Percentiles rank a stretch among this genome's conserved stretches.
Evolutionary conservation across 73 alveolate genomes (phyloP).

Genomic region (Paramecium pentaurelia): DNA sequence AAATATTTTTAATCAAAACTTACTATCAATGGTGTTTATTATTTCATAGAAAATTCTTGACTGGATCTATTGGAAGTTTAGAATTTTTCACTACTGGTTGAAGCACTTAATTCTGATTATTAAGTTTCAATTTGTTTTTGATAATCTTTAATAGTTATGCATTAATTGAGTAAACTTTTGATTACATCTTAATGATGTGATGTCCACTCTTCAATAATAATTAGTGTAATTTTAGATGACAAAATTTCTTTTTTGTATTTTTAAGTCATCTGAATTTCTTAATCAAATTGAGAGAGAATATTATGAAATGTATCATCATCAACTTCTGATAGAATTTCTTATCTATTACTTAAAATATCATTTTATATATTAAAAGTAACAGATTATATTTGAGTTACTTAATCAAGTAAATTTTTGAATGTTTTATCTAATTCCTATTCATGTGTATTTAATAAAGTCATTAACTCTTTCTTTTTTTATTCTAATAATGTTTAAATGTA

Average conservation of each 20-base stretch:
- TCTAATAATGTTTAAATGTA: not conserved
- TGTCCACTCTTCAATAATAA: slow-evolving; percentile 19
- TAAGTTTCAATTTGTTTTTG: not conserved
- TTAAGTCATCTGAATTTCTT: not conserved
- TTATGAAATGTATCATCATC: slow-evolving; percentile 36
- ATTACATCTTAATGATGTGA: not conserved
- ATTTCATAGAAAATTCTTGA: not conserved
- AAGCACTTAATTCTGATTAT: slow-evolving; percentile 20
- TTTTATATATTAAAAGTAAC: not conserved
- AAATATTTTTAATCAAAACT: slow-evolving; percentile 44
- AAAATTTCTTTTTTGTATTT: not conserved
- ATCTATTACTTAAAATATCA: not conserved
- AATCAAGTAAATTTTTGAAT: not conserved
- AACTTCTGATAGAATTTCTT: not conserved
- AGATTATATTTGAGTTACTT: not conserved
- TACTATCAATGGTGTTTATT: slow-evolving; percentile 8
- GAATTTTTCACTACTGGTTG: not conserved
- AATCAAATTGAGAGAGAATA: not conserved
- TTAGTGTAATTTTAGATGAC: not conserved
- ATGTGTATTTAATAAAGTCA: not conserved
- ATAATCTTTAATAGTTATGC: slow-evolving; percentile 5
- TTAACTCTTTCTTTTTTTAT: slow-evolving; percentile 2
- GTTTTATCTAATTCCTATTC: slow-evolving; percentile 7
- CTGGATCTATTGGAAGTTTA: not conserved
- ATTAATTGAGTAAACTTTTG: not conserved